phyloP scores from a whole-genome alignment of 176 grass and related monocot species.

The Hordeum marinum region DNA sequence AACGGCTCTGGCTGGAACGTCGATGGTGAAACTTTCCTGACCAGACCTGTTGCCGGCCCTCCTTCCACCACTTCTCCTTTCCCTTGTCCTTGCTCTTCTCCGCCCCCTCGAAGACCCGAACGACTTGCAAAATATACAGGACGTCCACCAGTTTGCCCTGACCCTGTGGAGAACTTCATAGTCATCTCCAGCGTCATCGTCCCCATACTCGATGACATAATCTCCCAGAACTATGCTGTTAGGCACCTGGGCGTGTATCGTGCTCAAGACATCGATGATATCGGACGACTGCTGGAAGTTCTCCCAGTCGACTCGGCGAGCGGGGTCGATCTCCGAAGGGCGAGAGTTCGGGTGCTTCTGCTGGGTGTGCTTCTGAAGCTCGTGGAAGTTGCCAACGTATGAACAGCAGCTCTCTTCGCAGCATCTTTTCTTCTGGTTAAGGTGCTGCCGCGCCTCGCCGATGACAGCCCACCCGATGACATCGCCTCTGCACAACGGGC shows the following conservation, averaged over 20 bases:
- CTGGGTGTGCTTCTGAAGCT: slow-evolving; percentile 85
- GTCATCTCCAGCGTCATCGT: slow-evolving; percentile 84
- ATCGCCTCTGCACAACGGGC: slow-evolving; percentile 84
- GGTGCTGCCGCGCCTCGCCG: slow-evolving; percentile 62
- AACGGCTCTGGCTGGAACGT: slow-evolving; percentile 48
- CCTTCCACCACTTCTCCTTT: slow-evolving; percentile 39
- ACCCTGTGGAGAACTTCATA: slow-evolving; percentile 71
- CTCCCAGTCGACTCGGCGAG: slow-evolving; percentile 76
- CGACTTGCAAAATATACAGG: slow-evolving; percentile 70
- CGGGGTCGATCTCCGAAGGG: slow-evolving; percentile 84
- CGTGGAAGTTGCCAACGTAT: slow-evolving; percentile 73
- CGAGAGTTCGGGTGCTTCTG: slow-evolving; percentile 77
- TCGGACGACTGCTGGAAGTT: slow-evolving; percentile 93
- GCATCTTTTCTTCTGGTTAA: slow-evolving; percentile 84
- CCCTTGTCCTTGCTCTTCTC: slow-evolving; percentile 38
- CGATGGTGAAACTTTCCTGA: slow-evolving; percentile 50
- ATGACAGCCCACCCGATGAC: slow-evolving; percentile 83
- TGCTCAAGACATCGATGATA: slow-evolving; percentile 90
- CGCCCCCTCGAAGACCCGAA: slow-evolving; percentile 62
- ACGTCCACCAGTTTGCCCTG: slow-evolving; percentile 71
- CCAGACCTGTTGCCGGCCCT: slow-evolving; percentile 48
- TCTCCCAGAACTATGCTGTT: slow-evolving; percentile 80
- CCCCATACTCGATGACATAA: slow-evolving; percentile 91
- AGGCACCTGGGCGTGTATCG: slow-evolving; percentile 81
- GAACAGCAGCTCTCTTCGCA: slow-evolving; percentile 76